These are phyloP conservation scores for Royoungia palumana DNA, from an alignment of 768 basidiomycete species.

Conservation along the genomic window DNA sequence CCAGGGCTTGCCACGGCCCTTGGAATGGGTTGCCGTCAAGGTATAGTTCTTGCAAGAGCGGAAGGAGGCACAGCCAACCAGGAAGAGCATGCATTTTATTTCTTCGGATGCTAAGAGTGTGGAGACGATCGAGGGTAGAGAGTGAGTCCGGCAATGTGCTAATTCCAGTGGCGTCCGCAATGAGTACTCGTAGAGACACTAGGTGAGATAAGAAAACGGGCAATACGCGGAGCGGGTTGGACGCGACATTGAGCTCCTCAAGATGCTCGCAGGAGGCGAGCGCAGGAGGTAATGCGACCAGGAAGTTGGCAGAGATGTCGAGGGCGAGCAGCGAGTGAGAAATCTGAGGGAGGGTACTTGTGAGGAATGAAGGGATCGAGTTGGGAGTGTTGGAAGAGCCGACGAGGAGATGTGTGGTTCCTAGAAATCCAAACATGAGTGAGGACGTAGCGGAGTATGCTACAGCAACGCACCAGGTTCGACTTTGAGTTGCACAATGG, in stretches of 20 bases:
- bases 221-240: conserved; percentile 88
- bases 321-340: conserved; percentile 79
- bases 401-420: conserved; percentile 90
- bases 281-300: conserved; percentile 78
- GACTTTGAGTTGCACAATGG: conserved; percentile 60
- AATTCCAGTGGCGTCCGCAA: conserved; percentile 89
- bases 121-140: conserved; percentile 69
- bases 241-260: conserved; percentile 92
- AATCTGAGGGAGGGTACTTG: conserved; percentile 66
- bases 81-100: conserved; percentile 89
- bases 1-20: conserved; percentile 86
- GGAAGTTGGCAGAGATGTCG: conserved; percentile 88
- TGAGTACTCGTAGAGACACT: conserved; percentile 76
- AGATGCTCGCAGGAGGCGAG: conserved; percentile 77
- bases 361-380: conserved; percentile 73
- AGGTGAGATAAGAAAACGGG: conserved; percentile 83
- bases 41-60: conserved; percentile 76
- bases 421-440: conserved; percentile 38
- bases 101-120: conserved; percentile 83
- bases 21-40: conserved; percentile 98
- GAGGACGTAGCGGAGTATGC: neutral
- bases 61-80: conserved; percentile 92
- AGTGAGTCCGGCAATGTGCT: conserved; percentile 72
- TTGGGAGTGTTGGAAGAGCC: conserved; percentile 78
- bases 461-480: conserved; percentile 57